Percentiles rank a stretch among this genome's conserved stretches.
Conservation (phyloP, 768 basidiomycete genomes). For the Xerocomus brunneocitrinus region DNA sequence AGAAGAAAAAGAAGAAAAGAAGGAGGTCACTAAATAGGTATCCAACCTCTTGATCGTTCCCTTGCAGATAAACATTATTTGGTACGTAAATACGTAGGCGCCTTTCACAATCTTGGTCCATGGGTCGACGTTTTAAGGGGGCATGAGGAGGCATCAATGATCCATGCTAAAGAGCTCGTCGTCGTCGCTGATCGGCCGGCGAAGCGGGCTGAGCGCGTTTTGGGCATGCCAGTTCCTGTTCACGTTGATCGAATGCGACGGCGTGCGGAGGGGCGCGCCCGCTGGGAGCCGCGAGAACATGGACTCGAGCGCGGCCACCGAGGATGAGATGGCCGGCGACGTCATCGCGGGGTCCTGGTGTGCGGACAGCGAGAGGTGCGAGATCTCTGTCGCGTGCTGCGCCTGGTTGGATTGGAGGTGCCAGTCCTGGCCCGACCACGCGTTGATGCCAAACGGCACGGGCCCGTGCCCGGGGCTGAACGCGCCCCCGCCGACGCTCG, state of each 20-base stretch:
- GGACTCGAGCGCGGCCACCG: constrained; percentile 39
- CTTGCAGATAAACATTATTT: constrained; percentile 25
- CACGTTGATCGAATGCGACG: constrained; percentile 19
- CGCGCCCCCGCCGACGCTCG: constrained; percentile 24
- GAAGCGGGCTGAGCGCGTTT: constrained; percentile 53
- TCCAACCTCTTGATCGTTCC: constrained; percentile 26
- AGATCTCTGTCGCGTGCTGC: constrained; percentile 11
- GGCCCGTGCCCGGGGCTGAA: constrained; percentile 31
- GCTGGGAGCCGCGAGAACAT: constrained; percentile 48
- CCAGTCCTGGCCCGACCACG: constrained; percentile 26
- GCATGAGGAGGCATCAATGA: constrained; percentile 26
- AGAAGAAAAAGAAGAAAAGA: not conserved
- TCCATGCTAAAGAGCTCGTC: constrained; percentile 76
- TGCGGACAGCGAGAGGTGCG: constrained; percentile 22
- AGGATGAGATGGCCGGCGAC: constrained; percentile 8
- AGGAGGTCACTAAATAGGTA: constrained; percentile 32
- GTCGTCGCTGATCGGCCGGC: constrained; percentile 55
- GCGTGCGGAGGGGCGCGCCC: constrained; percentile 24
- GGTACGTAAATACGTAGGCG: constrained; percentile 25
- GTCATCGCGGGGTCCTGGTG: constrained; percentile 18
- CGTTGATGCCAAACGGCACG: constrained; percentile 29
- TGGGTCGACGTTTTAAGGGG: not conserved
- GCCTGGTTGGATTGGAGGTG: constrained; percentile 25
- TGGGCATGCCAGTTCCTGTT: constrained; percentile 35
- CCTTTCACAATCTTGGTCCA: not conserved